Evolutionary conservation across 306 rosid genomes (phyloP), one percentile per base, ranked within the genome.

Genomic region (Chamaecrista fasciculata): DNA sequence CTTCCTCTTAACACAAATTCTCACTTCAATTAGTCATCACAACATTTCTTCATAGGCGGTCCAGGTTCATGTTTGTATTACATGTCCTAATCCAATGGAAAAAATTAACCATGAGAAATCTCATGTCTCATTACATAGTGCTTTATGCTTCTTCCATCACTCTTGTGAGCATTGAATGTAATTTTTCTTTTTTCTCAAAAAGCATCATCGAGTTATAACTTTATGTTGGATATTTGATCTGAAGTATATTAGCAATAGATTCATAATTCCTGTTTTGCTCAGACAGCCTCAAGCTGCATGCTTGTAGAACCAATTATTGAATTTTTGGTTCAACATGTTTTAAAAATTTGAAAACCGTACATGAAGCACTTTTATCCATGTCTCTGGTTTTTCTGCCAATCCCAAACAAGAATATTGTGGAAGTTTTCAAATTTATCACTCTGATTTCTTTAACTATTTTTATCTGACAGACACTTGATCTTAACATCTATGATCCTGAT

Each of bases 401-500:
- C 11, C 11, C 37, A 50, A 44, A 66, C 56, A 18, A 58, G 69
- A 72, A 56, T 53, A 33, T 47, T 20, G 23, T 49, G 1, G 39
- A 14, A 11, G 53, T 37, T 52, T 70, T n/a, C 15, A 44, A 74
- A 74, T 80, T 52, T n/a, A 62, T 81, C 71, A 42, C 40, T 18
- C 58, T 58, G 0, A 31, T 43, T 20, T 61, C 36, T 55, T 23
- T 31, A 1, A 11, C 37, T 10, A 10, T 67, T 61, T 61, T 52
- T 53, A 19, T 72, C 23, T 74, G 53, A 65, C 96, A 90, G 95
- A 26, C 5, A 31, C 0, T 82, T 42, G 16, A 76, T 11, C 66
- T 94, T 44, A 88, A 73, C 28, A 86, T 80, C 74, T 94, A 91
- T 81, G 86, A 89, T 33, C 84, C 85, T 14, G 73, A 79, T 33